Evolutionary conservation across 2,329 filamentous ascomycete genomes (phyloP), one percentile per base, ranked within the genome.

Genomic region (Fusarium pseudograminearum): DNA sequence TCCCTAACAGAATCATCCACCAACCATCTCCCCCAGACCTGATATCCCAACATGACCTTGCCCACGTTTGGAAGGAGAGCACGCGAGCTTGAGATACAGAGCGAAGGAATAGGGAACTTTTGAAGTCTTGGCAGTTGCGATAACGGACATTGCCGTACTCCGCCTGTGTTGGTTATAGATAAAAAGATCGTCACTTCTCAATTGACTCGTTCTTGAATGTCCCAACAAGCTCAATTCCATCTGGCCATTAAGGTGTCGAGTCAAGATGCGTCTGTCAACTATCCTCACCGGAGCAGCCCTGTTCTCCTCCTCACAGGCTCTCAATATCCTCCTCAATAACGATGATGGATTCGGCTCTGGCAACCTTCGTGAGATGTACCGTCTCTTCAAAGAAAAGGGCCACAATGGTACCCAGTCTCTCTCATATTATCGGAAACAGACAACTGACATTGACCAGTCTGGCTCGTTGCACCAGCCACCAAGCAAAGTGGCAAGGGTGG

Each of bases 401-500:
- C 76, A 78, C 20, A 68, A 77, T 31, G 75, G 76, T 77, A 22
- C 3, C 36, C 1, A 11, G 10, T 7, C 7, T 15, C 11, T 10
- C 5, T 7, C 4, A 2, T 8, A 2, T 8, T 9, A 3, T 24
- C n/a, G n/a, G n/a, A n/a, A n/a, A n/a, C n/a, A n/a, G n/a, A n/a
- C n/a, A n/a, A n/a, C n/a, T n/a, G n/a, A n/a, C n/a, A n/a, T n/a
- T 24, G 1, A 2, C 4, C 1, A 78, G 76, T 74, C 8, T 78
- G 74, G 76, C 65, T 78, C 18, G 76, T 78, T 14, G 75, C 76
- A 4, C 76, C 76, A 5, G 76, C 74, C 6, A 71, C 68, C 4
- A 74, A 75, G 24, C 76, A 78, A 44, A 77, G 76, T n/a, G 73
- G 76, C 30, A 71, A 74, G 45, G 76, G 76, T 14, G 76, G 76